These are phyloP conservation scores for Schizothecium vesticola DNA, from an alignment of 495 filamentous ascomycete genomes.

Conservation along the genomic window DNA sequence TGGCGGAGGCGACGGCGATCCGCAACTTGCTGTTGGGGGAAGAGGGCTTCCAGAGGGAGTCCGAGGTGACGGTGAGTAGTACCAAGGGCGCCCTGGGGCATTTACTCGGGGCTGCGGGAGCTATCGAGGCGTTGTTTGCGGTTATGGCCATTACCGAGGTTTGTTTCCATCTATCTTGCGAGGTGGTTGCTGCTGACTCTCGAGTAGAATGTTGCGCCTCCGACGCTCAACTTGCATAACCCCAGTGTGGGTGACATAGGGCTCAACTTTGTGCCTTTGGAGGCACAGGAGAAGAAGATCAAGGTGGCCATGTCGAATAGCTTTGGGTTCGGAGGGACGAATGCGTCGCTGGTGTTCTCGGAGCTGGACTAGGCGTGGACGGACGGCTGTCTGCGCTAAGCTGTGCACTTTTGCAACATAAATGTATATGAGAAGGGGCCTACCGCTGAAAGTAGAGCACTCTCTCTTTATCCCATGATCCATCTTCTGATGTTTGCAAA, in stretches of 20 bases:
- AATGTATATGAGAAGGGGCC: background rate
- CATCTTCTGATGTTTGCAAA: background rate
- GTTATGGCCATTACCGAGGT: slow-evolving; percentile 73
- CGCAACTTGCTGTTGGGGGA: slow-evolving; percentile 68
- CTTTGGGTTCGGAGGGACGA: slow-evolving; percentile 97
- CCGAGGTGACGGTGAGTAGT: slow-evolving; percentile 76
- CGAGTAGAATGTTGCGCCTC: slow-evolving; percentile 68
- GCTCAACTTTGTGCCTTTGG: slow-evolving; percentile 80
- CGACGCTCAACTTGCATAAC: slow-evolving; percentile 78
- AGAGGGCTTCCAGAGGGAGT: slow-evolving; percentile 55
- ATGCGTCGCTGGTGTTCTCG: slow-evolving; percentile 81
- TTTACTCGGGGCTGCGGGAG: slow-evolving; percentile 83
- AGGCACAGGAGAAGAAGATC: slow-evolving; percentile 63
- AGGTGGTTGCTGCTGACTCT: slow-evolving; percentile 10
- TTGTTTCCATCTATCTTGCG: slow-evolving; percentile 29
- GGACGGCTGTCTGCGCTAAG: background rate
- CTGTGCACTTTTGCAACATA: background rate
- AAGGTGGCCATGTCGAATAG: slow-evolving; percentile 84
- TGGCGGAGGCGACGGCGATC: slow-evolving; percentile 83
- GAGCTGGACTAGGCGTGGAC: slow-evolving; percentile 32
- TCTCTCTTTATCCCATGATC: background rate
- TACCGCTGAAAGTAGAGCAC: background rate
- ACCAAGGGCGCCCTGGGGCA: slow-evolving; percentile 94
- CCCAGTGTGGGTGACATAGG: slow-evolving; percentile 60
- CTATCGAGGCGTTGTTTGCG: slow-evolving; percentile 81